These are phyloP conservation scores for Xylaria intraflava DNA, from an alignment of 495 filamentous ascomycete genomes.

Conservation along the genomic window DNA sequence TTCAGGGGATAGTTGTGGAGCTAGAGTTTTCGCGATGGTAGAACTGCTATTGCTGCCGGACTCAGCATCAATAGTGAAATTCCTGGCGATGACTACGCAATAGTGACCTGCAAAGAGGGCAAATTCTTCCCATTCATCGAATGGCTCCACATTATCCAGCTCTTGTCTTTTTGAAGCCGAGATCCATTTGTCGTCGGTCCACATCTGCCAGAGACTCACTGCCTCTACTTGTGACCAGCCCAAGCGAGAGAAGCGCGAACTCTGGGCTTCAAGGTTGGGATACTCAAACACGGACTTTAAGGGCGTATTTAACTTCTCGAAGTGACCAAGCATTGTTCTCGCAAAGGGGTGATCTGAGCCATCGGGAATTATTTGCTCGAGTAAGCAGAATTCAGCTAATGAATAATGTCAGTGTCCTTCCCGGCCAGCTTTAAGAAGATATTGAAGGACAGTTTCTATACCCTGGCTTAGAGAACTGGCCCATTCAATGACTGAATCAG, in stretches of 20 bases:
- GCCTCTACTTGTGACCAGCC: slow-evolving; percentile 59
- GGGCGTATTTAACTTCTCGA: slow-evolving; percentile 70
- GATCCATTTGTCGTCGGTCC: slow-evolving; percentile 61
- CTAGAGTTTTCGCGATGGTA: background rate
- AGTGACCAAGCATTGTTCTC: slow-evolving; percentile 79
- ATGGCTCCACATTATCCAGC: slow-evolving; percentile 67
- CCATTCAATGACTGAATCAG: slow-evolving; percentile 69
- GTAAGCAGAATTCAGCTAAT: slow-evolving; percentile 63
- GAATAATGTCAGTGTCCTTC: slow-evolving; percentile 12
- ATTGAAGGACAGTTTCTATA: slow-evolving; percentile 22
- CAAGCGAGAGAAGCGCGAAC: slow-evolving; percentile 53
- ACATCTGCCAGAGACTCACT: slow-evolving; percentile 70
- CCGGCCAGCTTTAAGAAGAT: slow-evolving; percentile 1
- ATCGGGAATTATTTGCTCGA: slow-evolving; percentile 81
- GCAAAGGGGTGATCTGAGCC: slow-evolving; percentile 78
- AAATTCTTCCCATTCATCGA: slow-evolving; percentile 97
- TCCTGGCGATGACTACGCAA: slow-evolving; percentile 64
- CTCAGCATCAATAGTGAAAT: background rate
- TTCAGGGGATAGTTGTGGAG: background rate
- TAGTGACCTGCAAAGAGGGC: slow-evolving; percentile 81
- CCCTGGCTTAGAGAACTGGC: slow-evolving; percentile 57
- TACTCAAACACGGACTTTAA: slow-evolving; percentile 67
- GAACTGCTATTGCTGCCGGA: background rate
- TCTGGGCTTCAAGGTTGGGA: slow-evolving; percentile 57
- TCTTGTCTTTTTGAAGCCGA: slow-evolving; percentile 43